Conservation (phyloP, 2,329 filamentous ascomycete species). For the Scedosporium apiospermum region DNA sequence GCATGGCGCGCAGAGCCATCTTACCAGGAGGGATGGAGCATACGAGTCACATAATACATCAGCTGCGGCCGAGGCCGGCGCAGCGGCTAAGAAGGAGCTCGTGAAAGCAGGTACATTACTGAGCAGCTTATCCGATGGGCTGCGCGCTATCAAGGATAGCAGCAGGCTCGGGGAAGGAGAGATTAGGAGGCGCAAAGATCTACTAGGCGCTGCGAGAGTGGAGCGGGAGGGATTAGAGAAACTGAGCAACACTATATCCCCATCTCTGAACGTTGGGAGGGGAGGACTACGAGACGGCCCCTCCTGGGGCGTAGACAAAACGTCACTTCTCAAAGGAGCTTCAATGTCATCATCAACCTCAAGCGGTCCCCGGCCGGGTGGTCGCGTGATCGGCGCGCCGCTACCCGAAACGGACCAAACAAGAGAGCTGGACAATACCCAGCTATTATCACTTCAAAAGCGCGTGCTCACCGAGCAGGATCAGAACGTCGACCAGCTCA, state of each 20-base stretch:
- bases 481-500: conserved; percentile 57
- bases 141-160: conserved; percentile 45
- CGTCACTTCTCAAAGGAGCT: conserved; percentile 14
- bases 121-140: conserved; percentile 53
- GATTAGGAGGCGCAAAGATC: conserved; percentile 59
- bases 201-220: conserved; percentile 59
- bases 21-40: conserved; percentile 56
- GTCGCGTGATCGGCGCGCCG: conserved; percentile 64
- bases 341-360: conserved; percentile 14
- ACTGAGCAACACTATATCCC: conserved; percentile 48
- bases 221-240: conserved; percentile 70
- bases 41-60: conserved; percentile 29
- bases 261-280: conserved; percentile 31
- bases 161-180: conserved; percentile 63
- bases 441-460: conserved; percentile 63
- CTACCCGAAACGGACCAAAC: conserved; percentile 68
- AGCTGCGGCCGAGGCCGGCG: conserved; percentile 50
- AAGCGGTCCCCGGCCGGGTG: conserved; percentile 34
- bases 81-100: conserved; percentile 65
- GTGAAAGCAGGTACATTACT: conserved; percentile 59
- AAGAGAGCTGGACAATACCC: conserved; percentile 65
- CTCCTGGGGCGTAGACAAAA: background rate
- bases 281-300: conserved; percentile 22
- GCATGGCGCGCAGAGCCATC: conserved; percentile 54
- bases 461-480: conserved; percentile 70